Conservation (phyloP, 106 monocot genomes). For the Triglochin maritima region DNA sequence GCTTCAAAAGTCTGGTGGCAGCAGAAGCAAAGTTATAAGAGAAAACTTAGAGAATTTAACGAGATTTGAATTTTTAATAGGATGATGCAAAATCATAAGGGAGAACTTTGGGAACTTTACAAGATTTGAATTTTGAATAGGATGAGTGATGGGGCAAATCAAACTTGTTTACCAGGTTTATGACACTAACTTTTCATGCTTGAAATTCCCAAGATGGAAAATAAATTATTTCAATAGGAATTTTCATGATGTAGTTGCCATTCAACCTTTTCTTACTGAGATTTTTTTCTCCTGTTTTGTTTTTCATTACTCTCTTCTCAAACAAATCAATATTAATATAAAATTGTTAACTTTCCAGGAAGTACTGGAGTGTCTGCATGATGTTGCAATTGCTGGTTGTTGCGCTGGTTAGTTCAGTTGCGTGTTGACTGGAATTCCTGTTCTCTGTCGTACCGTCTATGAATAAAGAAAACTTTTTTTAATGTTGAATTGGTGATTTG, state of each 20-base stretch:
- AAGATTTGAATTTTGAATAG: not conserved
- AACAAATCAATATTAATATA: not conserved
- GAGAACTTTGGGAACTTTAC: not conserved
- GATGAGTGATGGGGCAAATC: not conserved
- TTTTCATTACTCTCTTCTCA: not conserved
- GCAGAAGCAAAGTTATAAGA: too few species aligned
- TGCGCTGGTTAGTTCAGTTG: not conserved
- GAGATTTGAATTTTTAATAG: not conserved
- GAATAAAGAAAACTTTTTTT: not conserved
- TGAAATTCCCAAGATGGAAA: not conserved
- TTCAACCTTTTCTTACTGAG: not conserved
- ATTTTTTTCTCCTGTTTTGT: not conserved
- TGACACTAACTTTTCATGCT: not conserved
- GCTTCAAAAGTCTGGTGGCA: not conserved
- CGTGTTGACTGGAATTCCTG: not conserved
- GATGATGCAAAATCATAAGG: not conserved
- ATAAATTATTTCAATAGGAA: not conserved
- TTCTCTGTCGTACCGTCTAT: not conserved
- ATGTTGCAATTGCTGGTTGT: conserved; percentile 2
- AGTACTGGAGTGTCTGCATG: not conserved
- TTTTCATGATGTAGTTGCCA: not conserved
- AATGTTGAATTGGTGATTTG: not conserved
- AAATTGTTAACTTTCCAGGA: not conserved
- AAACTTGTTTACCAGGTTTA: not conserved
- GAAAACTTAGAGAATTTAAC: not conserved